Evolutionary conservation across 305 asterid genomes (phyloP), one percentile per base, ranked within the genome.

Genomic region (Plantago coronopus): DNA sequence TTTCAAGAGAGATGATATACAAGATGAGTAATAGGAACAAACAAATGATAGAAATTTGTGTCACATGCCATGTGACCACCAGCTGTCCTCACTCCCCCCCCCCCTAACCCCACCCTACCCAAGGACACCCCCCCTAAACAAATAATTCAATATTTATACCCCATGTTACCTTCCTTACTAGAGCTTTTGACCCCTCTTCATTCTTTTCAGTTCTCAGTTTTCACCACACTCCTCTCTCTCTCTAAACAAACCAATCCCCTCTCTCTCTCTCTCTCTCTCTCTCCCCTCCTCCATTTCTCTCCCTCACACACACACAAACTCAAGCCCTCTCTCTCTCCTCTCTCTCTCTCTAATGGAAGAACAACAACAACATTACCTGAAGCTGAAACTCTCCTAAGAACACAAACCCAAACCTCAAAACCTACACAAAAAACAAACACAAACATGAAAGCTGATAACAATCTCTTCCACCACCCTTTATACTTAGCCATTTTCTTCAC

Each of bases 21-120:
- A 1, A 34, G 42, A 3, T 7, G 0, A 34, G 42, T 34, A 34
- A 34, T 11, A 54, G 14, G 42, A 42, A 54, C 27, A 40, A 55
- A 20, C 38, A 60, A 67, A 45, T 59, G 47, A 69, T 38, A 27
- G 64, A 72, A 56, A 75, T 45, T 53, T 64, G 85, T 81, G 91
- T 83, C 85, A 82, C 89, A 82, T 83, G 93, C 78, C 95, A 87
- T 90, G 94, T 90, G 95, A 81, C 66, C 70, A 74, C 69, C 96
- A 87, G 95, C 96, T 83, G 89, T 84, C 83, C 68, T 75, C 80
- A 64, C 77, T 72, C 72, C 72, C 74, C 73, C 54, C 31, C 58
- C 18, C 45, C 34, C 17, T 31, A 20, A 54, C 31, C 14, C 12
- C 34, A 55, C 54, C 19, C 31, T 49, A 49, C 21, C 16, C 29